Percentiles rank a stretch among this genome's conserved stretches.
Evolutionary conservation across 306 rosid genomes (phyloP).

Genomic region (Bauhinia variegata): DNA sequence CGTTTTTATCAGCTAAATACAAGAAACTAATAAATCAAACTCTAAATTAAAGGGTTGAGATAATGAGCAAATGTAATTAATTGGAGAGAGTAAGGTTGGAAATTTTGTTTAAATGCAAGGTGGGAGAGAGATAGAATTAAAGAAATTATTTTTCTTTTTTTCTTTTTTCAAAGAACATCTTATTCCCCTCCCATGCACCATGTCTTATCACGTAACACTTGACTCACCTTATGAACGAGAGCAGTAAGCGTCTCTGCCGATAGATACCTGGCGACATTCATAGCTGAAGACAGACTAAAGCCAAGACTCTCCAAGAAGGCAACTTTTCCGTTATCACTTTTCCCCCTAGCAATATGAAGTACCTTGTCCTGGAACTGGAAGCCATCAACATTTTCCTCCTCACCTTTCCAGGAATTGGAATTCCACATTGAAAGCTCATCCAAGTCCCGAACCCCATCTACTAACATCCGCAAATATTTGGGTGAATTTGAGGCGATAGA

Average conservation of each 20-base stretch:
- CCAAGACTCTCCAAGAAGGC: constrained; percentile 80
- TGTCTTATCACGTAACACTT: background rate
- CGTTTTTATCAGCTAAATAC: background rate
- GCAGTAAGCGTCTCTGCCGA: constrained; percentile 57
- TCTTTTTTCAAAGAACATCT: too few species aligned
- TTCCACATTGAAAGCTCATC: constrained; percentile 64
- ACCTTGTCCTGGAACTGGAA: constrained; percentile 57
- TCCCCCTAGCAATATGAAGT: constrained; percentile 54
- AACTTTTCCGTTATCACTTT: constrained; percentile 79
- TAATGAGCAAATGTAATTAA: background rate
- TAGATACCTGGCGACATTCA: constrained; percentile 72
- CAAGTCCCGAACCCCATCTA: constrained; percentile 72
- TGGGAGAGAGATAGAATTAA: too few species aligned
- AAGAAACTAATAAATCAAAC: background rate
- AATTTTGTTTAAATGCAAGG: too few species aligned
- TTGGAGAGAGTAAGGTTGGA: background rate
- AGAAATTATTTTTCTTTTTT: too few species aligned
- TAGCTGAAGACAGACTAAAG: constrained; percentile 73
- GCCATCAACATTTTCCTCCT: constrained; percentile 5
- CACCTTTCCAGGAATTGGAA: constrained; percentile 9
- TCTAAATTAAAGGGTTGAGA: background rate
- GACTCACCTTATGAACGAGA: constrained; percentile 58
- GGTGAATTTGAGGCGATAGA: constrained; percentile 59
- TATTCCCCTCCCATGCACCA: too few species aligned
- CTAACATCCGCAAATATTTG: constrained; percentile 61